Evolutionary conservation across 352 stramenopile genomes (phyloP).

Genomic region (Globisporangium abappressorium): DNA sequence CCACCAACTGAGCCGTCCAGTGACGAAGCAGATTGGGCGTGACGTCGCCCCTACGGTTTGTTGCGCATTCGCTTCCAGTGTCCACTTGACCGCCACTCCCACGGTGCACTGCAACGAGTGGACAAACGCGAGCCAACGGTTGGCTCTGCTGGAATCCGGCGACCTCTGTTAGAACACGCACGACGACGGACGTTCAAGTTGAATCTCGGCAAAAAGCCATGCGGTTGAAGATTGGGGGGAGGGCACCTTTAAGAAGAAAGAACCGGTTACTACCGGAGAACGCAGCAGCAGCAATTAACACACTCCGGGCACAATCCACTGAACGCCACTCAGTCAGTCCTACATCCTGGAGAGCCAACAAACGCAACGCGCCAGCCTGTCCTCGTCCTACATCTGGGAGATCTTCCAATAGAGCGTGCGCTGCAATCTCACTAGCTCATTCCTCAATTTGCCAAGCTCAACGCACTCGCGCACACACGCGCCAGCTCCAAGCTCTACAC

Average conservation of each 20-base stretch:
- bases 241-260: conserved; percentile 5
- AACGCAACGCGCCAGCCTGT: background rate
- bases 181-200: conserved; percentile 12
- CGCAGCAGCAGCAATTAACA: background rate
- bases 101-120: conserved; percentile 1
- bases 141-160: conserved; percentile 5
- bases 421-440: background rate
- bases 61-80: conserved; percentile 4
- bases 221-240: conserved; percentile 12
- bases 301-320: background rate
- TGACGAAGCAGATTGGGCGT: background rate
- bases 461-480: background rate
- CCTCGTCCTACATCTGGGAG: background rate
- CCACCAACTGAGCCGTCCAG: conserved; percentile 8
- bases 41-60: background rate
- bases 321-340: background rate
- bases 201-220: conserved; percentile 12
- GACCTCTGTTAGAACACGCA: conserved; percentile 1
- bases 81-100: background rate
- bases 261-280: background rate
- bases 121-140: background rate
- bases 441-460: conserved; percentile 12
- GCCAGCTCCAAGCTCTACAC: background rate
- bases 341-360: conserved; percentile 1
- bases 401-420: background rate